phyloP scores from a whole-genome alignment of 1,284 basidiomycete genomes.

The Retiboletus flavoniger region DNA sequence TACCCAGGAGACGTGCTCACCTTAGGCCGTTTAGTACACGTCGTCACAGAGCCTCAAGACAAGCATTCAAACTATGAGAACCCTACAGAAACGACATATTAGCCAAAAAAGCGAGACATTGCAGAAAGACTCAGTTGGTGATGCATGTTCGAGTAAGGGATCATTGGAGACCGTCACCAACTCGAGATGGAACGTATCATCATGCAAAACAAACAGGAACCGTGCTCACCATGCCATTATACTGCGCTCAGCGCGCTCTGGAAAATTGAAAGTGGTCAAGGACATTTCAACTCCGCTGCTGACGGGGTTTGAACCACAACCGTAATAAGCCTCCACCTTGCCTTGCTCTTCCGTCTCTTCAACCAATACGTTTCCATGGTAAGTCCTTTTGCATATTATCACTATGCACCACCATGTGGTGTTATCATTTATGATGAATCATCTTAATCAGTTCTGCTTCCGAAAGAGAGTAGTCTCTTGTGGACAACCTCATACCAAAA shows the following conservation, averaged over 20 bases:
- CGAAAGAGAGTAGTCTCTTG: slow-evolving; percentile 70
- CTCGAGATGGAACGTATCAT: slow-evolving; percentile 70
- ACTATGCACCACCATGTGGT: background rate
- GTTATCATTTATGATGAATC: slow-evolving; percentile 48
- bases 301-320: slow-evolving; percentile 16
- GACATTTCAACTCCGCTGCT: slow-evolving; percentile 5
- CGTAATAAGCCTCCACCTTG: background rate
- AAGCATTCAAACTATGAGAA: background rate
- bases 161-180: slow-evolving; percentile 64
- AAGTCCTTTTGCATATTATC: slow-evolving; percentile 6
- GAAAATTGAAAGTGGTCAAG: too few relatives aligned
- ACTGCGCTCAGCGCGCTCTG: too few relatives aligned
- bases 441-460: slow-evolving; percentile 76
- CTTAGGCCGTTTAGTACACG: background rate
- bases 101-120: slow-evolving; percentile 13
- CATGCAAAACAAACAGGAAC: slow-evolving; percentile 30
- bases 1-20: slow-evolving; percentile 11
- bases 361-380: background rate
- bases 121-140: slow-evolving; percentile 62
- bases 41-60: background rate
- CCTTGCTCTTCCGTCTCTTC: background rate
- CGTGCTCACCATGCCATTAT: slow-evolving; percentile 23
- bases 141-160: slow-evolving; percentile 77
- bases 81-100: background rate
- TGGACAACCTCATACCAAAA: slow-evolving; percentile 67